Conservation (phyloP, 495 filamentous ascomycete species). For the Aspergillus diversus region DNA sequence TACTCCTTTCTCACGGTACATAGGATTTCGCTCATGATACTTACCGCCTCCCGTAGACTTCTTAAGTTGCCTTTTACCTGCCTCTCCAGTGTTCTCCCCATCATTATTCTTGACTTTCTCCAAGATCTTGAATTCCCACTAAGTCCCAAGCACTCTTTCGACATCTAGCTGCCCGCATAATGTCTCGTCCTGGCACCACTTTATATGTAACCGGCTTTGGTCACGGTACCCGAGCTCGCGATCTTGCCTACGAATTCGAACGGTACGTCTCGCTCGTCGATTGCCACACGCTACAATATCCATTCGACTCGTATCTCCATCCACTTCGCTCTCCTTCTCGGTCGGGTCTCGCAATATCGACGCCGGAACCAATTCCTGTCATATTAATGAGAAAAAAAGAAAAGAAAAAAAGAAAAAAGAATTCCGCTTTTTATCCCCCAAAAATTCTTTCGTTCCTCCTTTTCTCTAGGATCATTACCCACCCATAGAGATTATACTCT, state of each 20-base stretch:
- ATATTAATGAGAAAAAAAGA: conserved; percentile 12
- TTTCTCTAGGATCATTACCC: not conserved
- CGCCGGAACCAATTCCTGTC: conserved; percentile 21
- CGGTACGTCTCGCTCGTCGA: conserved; percentile 82
- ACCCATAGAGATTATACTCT: not conserved
- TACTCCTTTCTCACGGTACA: not conserved
- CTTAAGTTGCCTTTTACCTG: not conserved
- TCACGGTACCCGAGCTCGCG: conserved; percentile 97
- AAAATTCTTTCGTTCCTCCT: not conserved
- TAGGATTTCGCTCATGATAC: not conserved
- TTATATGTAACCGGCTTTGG: conserved; percentile 98
- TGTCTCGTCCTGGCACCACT: conserved; percentile 93
- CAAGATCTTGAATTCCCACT: not conserved
- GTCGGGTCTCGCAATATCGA: conserved; percentile 29
- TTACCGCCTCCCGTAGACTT: not conserved
- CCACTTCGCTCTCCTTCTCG: conserved; percentile 26
- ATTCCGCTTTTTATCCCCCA: not conserved
- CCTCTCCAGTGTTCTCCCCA: not conserved
- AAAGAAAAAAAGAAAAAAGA: not conserved
- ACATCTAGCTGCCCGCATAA: conserved; percentile 36
- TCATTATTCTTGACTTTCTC: no score
- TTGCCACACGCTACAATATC: conserved; percentile 40
- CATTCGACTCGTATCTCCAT: conserved; percentile 31
- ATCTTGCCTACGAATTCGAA: conserved; percentile 99
- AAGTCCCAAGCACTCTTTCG: not conserved